Conservation (phyloP, 108 stramenopile species). For the Pseudonitzschia delicatissima region DNA sequence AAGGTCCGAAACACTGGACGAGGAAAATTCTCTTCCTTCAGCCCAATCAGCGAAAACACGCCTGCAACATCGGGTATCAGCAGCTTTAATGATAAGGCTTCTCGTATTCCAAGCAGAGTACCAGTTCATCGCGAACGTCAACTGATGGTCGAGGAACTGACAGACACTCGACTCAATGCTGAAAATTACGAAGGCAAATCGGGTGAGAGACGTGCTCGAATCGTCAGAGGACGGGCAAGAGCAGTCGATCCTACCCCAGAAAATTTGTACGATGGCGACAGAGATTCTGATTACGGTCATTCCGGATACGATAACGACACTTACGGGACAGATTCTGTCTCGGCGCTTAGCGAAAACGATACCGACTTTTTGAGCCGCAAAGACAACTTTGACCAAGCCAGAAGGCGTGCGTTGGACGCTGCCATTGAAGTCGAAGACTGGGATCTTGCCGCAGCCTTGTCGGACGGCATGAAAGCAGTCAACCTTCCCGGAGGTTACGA, state of each 20-base stretch:
- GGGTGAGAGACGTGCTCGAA: conserved; percentile 17
- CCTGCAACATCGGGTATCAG: conserved; percentile 17
- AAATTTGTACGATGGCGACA: conserved; percentile 17
- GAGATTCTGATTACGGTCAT: conserved; percentile 16
- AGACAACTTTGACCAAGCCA: conserved; percentile 37
- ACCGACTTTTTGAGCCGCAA: conserved; percentile 29
- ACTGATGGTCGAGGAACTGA: conserved; percentile 50
- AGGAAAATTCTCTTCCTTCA: conserved; percentile 4
- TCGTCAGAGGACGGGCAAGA: conserved; percentile 14
- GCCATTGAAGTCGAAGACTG: conserved; percentile 52
- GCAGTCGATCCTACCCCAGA: neutral
- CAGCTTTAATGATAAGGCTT: neutral
- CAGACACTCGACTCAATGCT: conserved; percentile 19
- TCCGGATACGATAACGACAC: conserved; percentile 10
- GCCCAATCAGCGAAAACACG: conserved; percentile 19
- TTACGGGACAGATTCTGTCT: conserved; percentile 37
- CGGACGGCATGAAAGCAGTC: conserved; percentile 31
- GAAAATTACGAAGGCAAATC: conserved; percentile 31
- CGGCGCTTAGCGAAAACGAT: conserved; percentile 47
- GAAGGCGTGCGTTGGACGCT: conserved; percentile 45
- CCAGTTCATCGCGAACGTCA: conserved; percentile 35
- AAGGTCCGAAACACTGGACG: conserved; percentile 29
- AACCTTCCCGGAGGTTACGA: conserved; percentile 11
- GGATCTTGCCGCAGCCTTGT: conserved; percentile 44
- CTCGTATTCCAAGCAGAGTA: conserved; percentile 15